phyloP scores from a whole-genome alignment of 2,329 filamentous ascomycete genomes.

The Dothistroma pini region DNA sequence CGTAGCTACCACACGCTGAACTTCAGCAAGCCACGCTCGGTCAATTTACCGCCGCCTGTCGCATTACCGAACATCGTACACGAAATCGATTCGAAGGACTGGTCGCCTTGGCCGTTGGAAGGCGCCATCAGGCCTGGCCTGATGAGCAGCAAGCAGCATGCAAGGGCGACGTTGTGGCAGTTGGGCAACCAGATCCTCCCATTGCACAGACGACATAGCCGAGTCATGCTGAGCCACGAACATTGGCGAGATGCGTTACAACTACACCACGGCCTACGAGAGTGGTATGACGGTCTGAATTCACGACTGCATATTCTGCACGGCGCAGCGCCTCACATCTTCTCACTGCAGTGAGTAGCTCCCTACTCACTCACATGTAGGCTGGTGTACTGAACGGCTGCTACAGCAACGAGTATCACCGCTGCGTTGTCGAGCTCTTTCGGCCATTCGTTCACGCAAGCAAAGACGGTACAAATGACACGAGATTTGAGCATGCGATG shows the following conservation, averaged over 20 bases:
- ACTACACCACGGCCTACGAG: neutral
- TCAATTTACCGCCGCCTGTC: slow-evolving; percentile 2
- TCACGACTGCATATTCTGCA: slow-evolving; percentile 5
- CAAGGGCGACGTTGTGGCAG: slow-evolving; percentile 10
- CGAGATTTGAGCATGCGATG: neutral
- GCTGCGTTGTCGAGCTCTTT: slow-evolving; percentile 12
- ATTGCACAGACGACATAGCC: neutral
- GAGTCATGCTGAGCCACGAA: neutral
- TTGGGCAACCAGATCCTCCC: slow-evolving; percentile 3
- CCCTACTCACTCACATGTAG: neutral
- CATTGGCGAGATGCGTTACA: slow-evolving; percentile 7
- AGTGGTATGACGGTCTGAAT: slow-evolving; percentile 6
- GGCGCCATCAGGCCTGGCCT: slow-evolving; percentile 4
- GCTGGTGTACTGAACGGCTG: neutral
- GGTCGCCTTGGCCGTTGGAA: slow-evolving; percentile 7
- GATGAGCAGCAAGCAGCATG: slow-evolving; percentile 8
- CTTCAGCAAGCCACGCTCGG: neutral
- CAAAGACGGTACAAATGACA: neutral
- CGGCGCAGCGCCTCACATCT: slow-evolving; percentile 11
- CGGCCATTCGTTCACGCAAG: slow-evolving; percentile 6
- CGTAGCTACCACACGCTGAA: slow-evolving; percentile 6
- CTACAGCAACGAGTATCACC: slow-evolving; percentile 11
- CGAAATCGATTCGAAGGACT: slow-evolving; percentile 6
- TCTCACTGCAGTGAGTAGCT: slow-evolving; percentile 11
- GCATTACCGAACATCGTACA: neutral